A percentile compares a stretch with the other conserved stretches of the same genome.
phyloP scores from a whole-genome alignment of 148 eudicot species.

The Pharnaceum exiguum region DNA sequence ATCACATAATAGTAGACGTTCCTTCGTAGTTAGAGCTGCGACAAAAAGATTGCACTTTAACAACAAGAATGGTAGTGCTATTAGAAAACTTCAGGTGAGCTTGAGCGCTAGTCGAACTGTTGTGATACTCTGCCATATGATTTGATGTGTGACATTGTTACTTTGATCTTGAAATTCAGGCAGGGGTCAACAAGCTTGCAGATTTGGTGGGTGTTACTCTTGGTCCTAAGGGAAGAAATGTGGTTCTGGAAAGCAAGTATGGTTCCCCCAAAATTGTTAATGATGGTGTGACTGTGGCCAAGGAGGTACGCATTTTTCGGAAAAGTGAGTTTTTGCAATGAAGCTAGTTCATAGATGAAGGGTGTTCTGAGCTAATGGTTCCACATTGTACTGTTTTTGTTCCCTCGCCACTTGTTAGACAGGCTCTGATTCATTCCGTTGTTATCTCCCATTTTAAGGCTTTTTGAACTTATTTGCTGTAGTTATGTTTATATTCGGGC shows the following conservation, averaged over 20 bases:
- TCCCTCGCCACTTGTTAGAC: too few relatives aligned
- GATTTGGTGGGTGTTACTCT: constrained; percentile 70
- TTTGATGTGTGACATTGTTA: constrained; percentile 1
- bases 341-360: background rate
- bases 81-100: constrained; percentile 46
- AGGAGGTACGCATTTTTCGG: constrained; percentile 29
- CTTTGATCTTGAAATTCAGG: constrained; percentile 20
- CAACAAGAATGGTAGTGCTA: constrained; percentile 48
- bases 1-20: constrained; percentile 19
- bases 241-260: constrained; percentile 58
- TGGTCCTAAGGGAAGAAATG: constrained; percentile 66
- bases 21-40: constrained; percentile 29
- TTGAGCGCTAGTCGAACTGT: background rate
- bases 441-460: background rate
- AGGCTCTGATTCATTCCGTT: background rate
- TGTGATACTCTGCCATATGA: background rate
- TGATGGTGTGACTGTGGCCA: constrained; percentile 65
- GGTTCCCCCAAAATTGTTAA: constrained; percentile 54
- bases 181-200: constrained; percentile 61
- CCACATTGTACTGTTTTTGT: background rate
- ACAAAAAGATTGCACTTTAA: constrained; percentile 42
- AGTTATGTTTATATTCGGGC: too few relatives aligned
- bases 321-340: background rate
- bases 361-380: background rate
- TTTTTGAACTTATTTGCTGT: too few relatives aligned